A percentile compares a stretch with the other conserved stretches of the same genome.
phyloP scores from a whole-genome alignment of 1,284 basidiomycete species.

The Trichosporon ovoides region DNA sequence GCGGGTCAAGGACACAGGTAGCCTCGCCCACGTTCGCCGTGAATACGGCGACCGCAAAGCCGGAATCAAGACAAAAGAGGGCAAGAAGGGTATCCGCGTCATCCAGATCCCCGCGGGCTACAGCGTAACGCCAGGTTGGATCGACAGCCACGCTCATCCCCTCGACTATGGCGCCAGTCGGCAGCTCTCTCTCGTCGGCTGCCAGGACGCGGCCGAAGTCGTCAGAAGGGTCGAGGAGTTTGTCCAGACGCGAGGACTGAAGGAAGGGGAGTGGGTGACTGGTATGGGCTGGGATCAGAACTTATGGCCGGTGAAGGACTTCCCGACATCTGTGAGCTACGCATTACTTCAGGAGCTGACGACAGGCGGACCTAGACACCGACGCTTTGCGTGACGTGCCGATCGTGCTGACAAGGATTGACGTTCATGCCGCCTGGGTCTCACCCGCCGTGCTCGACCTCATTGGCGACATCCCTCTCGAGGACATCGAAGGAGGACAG shows the following conservation, averaged over 20 bases:
- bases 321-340: constrained; percentile 67
- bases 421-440: constrained; percentile 81
- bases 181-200: constrained; percentile 60
- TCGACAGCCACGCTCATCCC: constrained; percentile 64
- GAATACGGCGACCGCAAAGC: constrained; percentile 43
- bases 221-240: constrained; percentile 61
- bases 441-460: constrained; percentile 60
- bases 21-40: constrained; percentile 51
- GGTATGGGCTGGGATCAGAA: constrained; percentile 95
- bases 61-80: constrained; percentile 24
- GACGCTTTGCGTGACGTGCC: constrained; percentile 61
- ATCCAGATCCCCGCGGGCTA: constrained; percentile 36
- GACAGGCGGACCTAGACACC: constrained; percentile 61
- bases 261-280: constrained; percentile 64
- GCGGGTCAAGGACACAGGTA: constrained; percentile 57
- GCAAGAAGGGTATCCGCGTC: constrained; percentile 40
- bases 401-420: constrained; percentile 67
- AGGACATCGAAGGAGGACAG: constrained; percentile 64
- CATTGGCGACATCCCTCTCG: constrained; percentile 55
- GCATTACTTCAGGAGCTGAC: not conserved
- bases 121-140: constrained; percentile 44
- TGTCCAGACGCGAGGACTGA: constrained; percentile 52
- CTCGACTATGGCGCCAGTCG: constrained; percentile 50
- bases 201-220: constrained; percentile 59
- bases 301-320: constrained; percentile 55